Evolutionary conservation across 352 stramenopile species (phyloP).

Genomic region (Phytophthora macrochlamydospora): DNA sequence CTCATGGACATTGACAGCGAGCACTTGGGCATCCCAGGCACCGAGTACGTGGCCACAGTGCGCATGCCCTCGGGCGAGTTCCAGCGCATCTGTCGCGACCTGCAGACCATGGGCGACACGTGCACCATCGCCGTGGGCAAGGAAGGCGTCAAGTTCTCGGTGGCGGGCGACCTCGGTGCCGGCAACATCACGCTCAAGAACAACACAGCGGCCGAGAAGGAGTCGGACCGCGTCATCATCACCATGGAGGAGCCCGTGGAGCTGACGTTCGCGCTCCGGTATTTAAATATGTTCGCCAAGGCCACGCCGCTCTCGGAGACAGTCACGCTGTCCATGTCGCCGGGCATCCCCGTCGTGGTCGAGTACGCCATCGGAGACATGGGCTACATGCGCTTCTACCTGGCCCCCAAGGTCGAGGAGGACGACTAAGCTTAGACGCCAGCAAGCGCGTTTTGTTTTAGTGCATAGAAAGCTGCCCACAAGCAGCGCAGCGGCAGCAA

Average conservation of each 20-base stretch:
- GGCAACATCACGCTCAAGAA: slow-evolving; percentile 96
- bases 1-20: slow-evolving; percentile 99
- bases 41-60: slow-evolving; percentile 97
- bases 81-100: slow-evolving; percentile 98
- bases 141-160: slow-evolving; percentile 98
- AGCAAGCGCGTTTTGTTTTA: slow-evolving; percentile 1
- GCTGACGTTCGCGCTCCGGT: slow-evolving; percentile 98
- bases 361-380: slow-evolving; percentile 99
- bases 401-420: slow-evolving; percentile 99
- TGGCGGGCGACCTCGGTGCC: slow-evolving; percentile 95
- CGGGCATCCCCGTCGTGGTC: slow-evolving; percentile 97
- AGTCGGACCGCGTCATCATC: slow-evolving; percentile 95
- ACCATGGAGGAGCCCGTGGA: slow-evolving; percentile 99
- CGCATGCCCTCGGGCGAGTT: slow-evolving; percentile 97
- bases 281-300: slow-evolving; percentile 99
- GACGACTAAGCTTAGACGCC: slow-evolving; percentile 74
- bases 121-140: slow-evolving; percentile 97
- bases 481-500: too few relatives aligned
- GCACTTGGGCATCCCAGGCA: slow-evolving; percentile 98
- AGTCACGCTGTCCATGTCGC: slow-evolving; percentile 98
- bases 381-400: slow-evolving; percentile 98
- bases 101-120: slow-evolving; percentile 98
- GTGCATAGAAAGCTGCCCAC: background rate
- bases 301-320: slow-evolving; percentile 94
- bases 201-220: slow-evolving; percentile 87